phyloP scores from a whole-genome alignment of 768 basidiomycete genomes.

The Boletales sp. region DNA sequence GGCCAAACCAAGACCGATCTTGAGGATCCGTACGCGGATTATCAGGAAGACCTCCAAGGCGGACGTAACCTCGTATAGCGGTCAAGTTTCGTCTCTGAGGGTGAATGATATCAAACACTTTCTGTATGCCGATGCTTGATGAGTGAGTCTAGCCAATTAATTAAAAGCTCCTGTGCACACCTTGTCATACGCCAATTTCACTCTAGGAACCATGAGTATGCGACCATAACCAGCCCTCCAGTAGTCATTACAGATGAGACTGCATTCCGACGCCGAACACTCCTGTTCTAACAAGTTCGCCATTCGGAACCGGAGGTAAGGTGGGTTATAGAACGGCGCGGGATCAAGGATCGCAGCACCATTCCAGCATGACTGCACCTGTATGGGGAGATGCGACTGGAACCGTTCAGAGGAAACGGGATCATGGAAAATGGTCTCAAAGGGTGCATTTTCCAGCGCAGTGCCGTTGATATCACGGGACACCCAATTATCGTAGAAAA shows the following conservation, averaged over 20 bases:
- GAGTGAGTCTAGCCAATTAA: background rate
- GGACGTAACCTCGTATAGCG: conserved; percentile 90
- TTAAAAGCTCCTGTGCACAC: conserved; percentile 37
- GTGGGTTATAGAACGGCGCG: conserved; percentile 88
- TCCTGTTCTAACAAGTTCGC: conserved; percentile 83
- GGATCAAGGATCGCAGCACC: conserved; percentile 95
- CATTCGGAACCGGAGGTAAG: conserved; percentile 95
- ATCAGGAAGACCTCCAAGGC: conserved; percentile 95
- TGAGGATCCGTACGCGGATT: conserved; percentile 96
- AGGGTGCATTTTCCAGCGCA: conserved; percentile 95
- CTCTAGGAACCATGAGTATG: conserved; percentile 96
- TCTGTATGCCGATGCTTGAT: conserved; percentile 41
- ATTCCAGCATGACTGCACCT: conserved; percentile 99
- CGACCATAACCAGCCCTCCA: conserved; percentile 95
- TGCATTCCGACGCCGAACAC: conserved; percentile 94
- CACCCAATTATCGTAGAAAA: conserved; percentile 99
- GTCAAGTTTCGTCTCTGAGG: conserved; percentile 86
- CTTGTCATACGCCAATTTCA: conserved; percentile 93
- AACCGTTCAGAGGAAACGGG: conserved; percentile 71
- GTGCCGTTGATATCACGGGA: conserved; percentile 98
- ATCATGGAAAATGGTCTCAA: conserved; percentile 92
- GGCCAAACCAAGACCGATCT: conserved; percentile 97
- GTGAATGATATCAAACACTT: conserved; percentile 94
- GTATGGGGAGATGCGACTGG: conserved; percentile 88
- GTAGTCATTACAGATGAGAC: conserved; percentile 97